Percentiles rank a stretch among this genome's conserved stretches.
These are phyloP conservation scores for Globisporangium mamillatum DNA, from an alignment of 352 stramenopile species.

Conservation along the genomic window DNA sequence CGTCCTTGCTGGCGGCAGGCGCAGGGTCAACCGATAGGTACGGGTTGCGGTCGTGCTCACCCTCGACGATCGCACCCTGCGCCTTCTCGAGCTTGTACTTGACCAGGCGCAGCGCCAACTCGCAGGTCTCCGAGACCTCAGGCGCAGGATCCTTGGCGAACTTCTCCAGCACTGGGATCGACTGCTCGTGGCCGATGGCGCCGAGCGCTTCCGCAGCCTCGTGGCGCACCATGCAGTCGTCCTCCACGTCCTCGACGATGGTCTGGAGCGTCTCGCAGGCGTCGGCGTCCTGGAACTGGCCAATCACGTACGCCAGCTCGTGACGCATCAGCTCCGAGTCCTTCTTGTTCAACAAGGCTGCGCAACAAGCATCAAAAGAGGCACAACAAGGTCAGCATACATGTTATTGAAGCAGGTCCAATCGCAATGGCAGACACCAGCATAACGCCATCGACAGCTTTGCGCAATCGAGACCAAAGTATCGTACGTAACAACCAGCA, in stretches of 20 bases:
- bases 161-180: constrained; percentile 84
- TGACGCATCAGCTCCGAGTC: constrained; percentile 96
- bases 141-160: constrained; percentile 68
- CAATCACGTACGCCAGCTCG: constrained; percentile 98
- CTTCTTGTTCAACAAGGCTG: constrained; percentile 77
- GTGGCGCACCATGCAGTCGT: constrained; percentile 92
- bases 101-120: constrained; percentile 91
- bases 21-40: constrained; percentile 97
- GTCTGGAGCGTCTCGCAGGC: constrained; percentile 74
- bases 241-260: constrained; percentile 80
- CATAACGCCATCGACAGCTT: neutral
- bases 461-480: neutral
- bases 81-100: constrained; percentile 85
- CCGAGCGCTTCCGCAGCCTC: constrained; percentile 96
- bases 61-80: constrained; percentile 42
- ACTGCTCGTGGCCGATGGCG: constrained; percentile 89
- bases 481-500: neutral
- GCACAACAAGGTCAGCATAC: neutral
- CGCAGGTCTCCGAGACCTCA: constrained; percentile 96
- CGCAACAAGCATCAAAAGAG: constrained; percentile 2
- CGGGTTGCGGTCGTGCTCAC: constrained; percentile 78
- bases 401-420: constrained; percentile 1
- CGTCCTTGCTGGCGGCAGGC: constrained; percentile 73
- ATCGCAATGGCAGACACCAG: neutral
- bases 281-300: constrained; percentile 93